Conservation (phyloP, 2,329 filamentous ascomycete genomes). For the Trichoderma sp. region DNA sequence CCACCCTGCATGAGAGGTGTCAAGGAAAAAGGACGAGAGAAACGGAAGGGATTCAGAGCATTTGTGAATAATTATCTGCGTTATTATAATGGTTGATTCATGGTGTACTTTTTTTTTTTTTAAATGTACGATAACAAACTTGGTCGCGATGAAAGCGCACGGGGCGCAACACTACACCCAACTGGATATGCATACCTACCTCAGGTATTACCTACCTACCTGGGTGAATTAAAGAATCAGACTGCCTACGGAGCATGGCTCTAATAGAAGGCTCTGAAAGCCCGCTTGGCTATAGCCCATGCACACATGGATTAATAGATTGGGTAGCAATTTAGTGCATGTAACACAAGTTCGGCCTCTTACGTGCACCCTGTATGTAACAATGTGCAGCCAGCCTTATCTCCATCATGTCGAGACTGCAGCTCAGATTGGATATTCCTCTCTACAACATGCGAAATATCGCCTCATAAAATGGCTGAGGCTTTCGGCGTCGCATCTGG, state of each 20-base stretch:
- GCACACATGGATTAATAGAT: no score
- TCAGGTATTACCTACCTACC: no score
- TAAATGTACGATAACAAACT: not conserved
- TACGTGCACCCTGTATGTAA: no score
- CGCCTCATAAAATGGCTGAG: not conserved
- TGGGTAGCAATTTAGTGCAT: not conserved
- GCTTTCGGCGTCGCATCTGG: no score
- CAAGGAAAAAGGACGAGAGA: not conserved
- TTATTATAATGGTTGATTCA: not conserved
- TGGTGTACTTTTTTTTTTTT: not conserved
- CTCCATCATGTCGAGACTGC: not conserved
- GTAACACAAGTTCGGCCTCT: not conserved
- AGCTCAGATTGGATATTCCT: not conserved
- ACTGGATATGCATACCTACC: no score
- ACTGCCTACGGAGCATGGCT: no score
- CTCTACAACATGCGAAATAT: not conserved
- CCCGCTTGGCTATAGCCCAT: not conserved
- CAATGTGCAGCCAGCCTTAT: not conserved
- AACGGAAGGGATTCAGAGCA: not conserved
- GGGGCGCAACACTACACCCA: not conserved
- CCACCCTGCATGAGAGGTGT: not conserved
- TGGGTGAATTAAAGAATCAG: no score
- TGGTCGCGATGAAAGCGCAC: not conserved
- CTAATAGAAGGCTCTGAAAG: not conserved
- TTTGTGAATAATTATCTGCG: not conserved